Conservation (phyloP, 768 basidiomycete genomes). For the Suillus fuscotomentosus region DNA sequence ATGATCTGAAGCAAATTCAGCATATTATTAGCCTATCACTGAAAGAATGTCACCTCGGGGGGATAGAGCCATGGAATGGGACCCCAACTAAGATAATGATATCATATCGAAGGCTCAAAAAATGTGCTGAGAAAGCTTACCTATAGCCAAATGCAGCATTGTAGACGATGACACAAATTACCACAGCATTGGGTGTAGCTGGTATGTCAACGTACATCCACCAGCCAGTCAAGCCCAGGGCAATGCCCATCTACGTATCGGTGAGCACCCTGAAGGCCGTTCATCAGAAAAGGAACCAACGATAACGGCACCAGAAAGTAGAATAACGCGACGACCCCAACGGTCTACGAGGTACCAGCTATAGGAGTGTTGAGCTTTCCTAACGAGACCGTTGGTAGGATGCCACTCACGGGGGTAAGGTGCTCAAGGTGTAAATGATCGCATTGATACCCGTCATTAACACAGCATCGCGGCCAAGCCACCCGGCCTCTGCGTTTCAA, state of each 20-base stretch:
- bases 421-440: slow-evolving; percentile 75
- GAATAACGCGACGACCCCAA: slow-evolving; percentile 84
- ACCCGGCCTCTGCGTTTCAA: slow-evolving; percentile 74
- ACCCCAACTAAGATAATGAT: slow-evolving; percentile 58
- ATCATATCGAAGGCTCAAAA: neutral
- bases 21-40: neutral
- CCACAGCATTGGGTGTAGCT: slow-evolving; percentile 84
- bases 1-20: slow-evolving; percentile 61
- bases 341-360: slow-evolving; percentile 95
- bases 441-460: slow-evolving; percentile 96
- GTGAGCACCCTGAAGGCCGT: slow-evolving; percentile 8
- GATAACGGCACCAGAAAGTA: slow-evolving; percentile 81
- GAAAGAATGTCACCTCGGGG: slow-evolving; percentile 57
- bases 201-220: slow-evolving; percentile 92
- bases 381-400: neutral
- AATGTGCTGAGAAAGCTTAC: slow-evolving; percentile 28
- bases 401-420: slow-evolving; percentile 73
- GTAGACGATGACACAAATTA: slow-evolving; percentile 85
- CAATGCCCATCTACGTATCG: slow-evolving; percentile 66
- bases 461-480: slow-evolving; percentile 90
- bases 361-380: slow-evolving; percentile 7
- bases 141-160: slow-evolving; percentile 94
- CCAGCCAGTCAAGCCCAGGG: slow-evolving; percentile 82
- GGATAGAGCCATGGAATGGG: slow-evolving; percentile 88
- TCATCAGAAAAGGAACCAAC: slow-evolving; percentile 41